phyloP scores from a whole-genome alignment of 2,329 filamentous ascomycete species.

The Talaromyces sp. region DNA sequence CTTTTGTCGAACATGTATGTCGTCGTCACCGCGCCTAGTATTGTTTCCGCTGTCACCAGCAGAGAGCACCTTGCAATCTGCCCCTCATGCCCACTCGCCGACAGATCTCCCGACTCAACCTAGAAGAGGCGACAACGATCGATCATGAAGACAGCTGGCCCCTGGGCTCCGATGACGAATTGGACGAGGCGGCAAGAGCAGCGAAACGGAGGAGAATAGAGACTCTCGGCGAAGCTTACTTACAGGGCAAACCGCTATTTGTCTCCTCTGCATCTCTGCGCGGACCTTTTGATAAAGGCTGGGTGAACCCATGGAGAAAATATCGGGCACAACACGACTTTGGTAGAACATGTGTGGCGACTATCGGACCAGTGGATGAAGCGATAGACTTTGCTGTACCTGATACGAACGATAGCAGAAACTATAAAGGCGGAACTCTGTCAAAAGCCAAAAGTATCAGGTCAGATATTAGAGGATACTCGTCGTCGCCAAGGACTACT shows the following conservation, averaged over 20 bases:
- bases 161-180: slow-evolving; percentile 39
- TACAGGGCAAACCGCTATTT: slow-evolving; percentile 42
- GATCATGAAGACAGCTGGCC: slow-evolving; percentile 28
- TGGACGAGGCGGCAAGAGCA: slow-evolving; percentile 29
- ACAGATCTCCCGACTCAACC: slow-evolving; percentile 31
- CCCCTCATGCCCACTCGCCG: slow-evolving; percentile 32
- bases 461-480: not conserved
- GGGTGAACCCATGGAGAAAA: slow-evolving; percentile 47
- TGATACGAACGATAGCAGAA: slow-evolving; percentile 26
- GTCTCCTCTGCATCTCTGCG: slow-evolving; percentile 45
- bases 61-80: slow-evolving; percentile 23
- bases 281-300: slow-evolving; percentile 44
- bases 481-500: not conserved
- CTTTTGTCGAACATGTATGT: not conserved
- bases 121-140: slow-evolving; percentile 31
- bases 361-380: not conserved
- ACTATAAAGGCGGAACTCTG: slow-evolving; percentile 3
- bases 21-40: not conserved
- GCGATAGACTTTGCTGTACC: slow-evolving; percentile 21
- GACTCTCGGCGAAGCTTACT: slow-evolving; percentile 39
- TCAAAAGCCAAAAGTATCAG: not conserved
- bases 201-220: slow-evolving; percentile 45
- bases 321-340: slow-evolving; percentile 19
- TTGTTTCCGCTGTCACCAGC: slow-evolving; percentile 19
- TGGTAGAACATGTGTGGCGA: not conserved